These are phyloP conservation scores for Talaromyces liani DNA, from an alignment of 495 filamentous ascomycete genomes.

Conservation along the genomic window DNA sequence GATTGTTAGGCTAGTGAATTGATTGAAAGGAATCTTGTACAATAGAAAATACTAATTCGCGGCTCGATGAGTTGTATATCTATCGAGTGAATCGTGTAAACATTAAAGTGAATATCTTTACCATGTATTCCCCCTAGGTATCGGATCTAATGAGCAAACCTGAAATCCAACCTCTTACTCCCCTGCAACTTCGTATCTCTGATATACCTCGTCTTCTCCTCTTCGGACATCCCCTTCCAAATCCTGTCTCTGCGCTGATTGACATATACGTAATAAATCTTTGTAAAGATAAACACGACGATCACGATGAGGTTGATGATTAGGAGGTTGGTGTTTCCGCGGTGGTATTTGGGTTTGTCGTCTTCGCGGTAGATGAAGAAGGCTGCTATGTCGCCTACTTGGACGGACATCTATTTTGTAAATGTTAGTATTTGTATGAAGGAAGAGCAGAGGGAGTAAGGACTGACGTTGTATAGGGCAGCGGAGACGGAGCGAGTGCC, in stretches of 20 bases:
- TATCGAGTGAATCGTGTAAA: background rate
- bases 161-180: constrained; percentile 32
- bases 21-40: background rate
- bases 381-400: constrained; percentile 41
- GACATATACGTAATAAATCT: constrained; percentile 27
- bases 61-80: background rate
- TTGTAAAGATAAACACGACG: constrained; percentile 21
- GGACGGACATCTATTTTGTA: constrained; percentile 28
- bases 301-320: constrained; percentile 36
- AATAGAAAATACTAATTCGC: background rate
- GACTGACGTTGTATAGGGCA: constrained; percentile 40
- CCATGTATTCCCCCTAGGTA: background rate
- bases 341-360: constrained; percentile 42
- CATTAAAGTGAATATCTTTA: background rate
- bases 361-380: constrained; percentile 49
- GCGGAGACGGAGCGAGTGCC: constrained; percentile 54
- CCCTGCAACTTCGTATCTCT: constrained; percentile 23
- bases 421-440: background rate
- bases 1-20: background rate
- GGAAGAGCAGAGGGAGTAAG: background rate
- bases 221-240: constrained; percentile 28
- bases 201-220: constrained; percentile 20
- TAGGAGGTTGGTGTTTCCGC: constrained; percentile 43
- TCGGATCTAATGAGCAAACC: constrained; percentile 21
- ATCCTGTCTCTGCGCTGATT: constrained; percentile 22